These are phyloP conservation scores for Monilinia aucupariae DNA, from an alignment of 2,329 filamentous ascomycete genomes.

Conservation along the genomic window DNA sequence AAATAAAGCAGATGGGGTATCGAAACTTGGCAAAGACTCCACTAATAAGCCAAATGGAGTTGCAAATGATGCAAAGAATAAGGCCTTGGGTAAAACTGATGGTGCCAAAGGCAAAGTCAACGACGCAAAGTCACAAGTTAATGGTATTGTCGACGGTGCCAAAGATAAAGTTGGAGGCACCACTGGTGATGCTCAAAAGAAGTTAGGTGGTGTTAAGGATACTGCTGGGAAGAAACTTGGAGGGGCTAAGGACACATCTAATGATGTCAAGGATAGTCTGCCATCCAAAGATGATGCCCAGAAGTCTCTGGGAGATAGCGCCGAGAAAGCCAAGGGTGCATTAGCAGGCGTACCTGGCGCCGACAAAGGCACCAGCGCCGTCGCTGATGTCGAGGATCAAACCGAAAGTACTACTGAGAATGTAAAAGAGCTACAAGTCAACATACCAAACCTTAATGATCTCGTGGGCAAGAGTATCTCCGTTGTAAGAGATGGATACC, in stretches of 20 bases:
- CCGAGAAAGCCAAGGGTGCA: neutral
- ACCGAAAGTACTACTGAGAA: neutral
- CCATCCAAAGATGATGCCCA: slow-evolving; percentile 3
- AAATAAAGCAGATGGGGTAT: slow-evolving; percentile 1
- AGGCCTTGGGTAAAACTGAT: neutral
- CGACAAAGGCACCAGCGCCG: neutral
- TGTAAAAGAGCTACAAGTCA: neutral
- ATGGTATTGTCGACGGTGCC: neutral
- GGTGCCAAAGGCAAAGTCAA: neutral
- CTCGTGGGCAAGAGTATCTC: slow-evolving; percentile 55
- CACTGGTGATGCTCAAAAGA: neutral
- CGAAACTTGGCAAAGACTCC: neutral
- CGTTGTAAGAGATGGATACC: slow-evolving; percentile 64
- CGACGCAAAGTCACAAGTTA: neutral
- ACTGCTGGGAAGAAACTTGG: neutral
- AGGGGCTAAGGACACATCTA: neutral
- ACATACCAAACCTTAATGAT: slow-evolving; percentile 8
- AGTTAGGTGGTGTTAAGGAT: neutral
- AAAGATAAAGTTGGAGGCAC: slow-evolving; percentile 1
- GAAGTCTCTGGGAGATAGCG: neutral
- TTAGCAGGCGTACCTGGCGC: neutral
- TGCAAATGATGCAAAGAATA: neutral
- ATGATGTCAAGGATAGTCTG: neutral
- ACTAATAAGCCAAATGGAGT: neutral
- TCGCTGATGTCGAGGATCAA: slow-evolving; percentile 9